Evolutionary conservation across 441 rosid genomes (phyloP).

Genomic region (Erysimum pusillum): DNA sequence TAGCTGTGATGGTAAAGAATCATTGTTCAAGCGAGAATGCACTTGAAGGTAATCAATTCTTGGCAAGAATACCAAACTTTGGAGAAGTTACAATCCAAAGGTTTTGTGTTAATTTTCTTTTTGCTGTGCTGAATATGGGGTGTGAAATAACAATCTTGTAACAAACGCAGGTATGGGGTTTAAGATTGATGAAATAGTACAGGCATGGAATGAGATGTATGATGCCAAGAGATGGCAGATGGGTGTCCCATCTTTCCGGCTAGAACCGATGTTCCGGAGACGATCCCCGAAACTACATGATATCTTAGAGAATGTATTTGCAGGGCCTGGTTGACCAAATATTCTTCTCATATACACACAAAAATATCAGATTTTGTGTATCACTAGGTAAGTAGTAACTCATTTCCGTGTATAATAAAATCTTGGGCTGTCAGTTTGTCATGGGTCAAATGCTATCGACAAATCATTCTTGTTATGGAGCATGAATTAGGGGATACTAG

Average conservation of each 20-base stretch:
- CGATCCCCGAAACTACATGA: constrained; percentile 80
- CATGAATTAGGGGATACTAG: constrained; percentile 1
- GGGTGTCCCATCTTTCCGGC: constrained; percentile 89
- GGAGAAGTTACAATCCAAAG: background rate
- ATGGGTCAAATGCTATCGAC: background rate
- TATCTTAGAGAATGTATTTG: constrained; percentile 68
- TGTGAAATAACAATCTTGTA: constrained; percentile 23
- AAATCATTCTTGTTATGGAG: constrained; percentile 6
- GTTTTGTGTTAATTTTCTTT: background rate
- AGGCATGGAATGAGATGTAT: constrained; percentile 99
- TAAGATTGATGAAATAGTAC: constrained; percentile 94
- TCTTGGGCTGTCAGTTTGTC: constrained; percentile 15
- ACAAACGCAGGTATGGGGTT: constrained; percentile 75
- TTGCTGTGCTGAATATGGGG: background rate
- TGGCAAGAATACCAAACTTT: background rate
- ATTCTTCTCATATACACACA: constrained; percentile 15
- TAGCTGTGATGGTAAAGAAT: constrained; percentile 93
- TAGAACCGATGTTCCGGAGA: constrained; percentile 92
- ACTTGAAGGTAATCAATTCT: constrained; percentile 68
- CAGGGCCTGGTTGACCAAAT: constrained; percentile 35
- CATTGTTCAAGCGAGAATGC: constrained; percentile 86
- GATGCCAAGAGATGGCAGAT: constrained; percentile 95
- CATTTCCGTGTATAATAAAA: constrained; percentile 1
- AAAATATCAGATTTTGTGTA: constrained; percentile 23
- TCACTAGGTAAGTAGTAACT: constrained; percentile 41